phyloP scores from a whole-genome alignment of 2,329 filamentous ascomycete species.

The Dothistroma septosporum region DNA sequence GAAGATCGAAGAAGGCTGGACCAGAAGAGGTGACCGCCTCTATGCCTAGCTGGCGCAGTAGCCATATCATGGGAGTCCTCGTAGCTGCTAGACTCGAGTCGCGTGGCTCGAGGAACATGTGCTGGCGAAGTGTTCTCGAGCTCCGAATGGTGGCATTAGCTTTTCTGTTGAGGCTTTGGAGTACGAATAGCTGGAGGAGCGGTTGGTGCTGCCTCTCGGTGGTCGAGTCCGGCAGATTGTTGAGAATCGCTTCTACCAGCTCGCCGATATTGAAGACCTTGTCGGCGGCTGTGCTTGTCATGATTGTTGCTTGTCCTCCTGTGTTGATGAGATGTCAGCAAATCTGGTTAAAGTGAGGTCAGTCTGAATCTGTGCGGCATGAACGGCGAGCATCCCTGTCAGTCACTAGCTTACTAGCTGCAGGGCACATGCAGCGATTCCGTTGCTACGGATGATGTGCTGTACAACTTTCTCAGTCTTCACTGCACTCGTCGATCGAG shows the following conservation, averaged over 20 bases:
- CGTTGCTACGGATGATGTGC: too few relatives aligned
- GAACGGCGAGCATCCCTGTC: too few relatives aligned
- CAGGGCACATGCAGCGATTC: too few relatives aligned
- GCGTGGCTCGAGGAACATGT: background rate
- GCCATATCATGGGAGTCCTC: background rate
- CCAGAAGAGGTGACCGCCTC: background rate
- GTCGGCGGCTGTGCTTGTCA: background rate
- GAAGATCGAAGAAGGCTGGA: background rate
- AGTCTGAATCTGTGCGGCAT: too few relatives aligned
- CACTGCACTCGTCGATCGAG: too few relatives aligned
- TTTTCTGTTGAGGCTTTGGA: background rate
- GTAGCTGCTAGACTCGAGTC: background rate
- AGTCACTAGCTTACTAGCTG: too few relatives aligned
- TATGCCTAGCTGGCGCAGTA: background rate
- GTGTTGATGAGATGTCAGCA: too few relatives aligned
- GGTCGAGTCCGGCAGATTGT: background rate
- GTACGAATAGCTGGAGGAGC: background rate
- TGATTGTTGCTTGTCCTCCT: background rate
- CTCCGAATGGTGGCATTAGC: background rate
- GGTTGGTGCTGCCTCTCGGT: background rate
- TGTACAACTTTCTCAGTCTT: too few relatives aligned
- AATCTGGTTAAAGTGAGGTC: too few relatives aligned
- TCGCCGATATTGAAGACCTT: slow-evolving; percentile 1
- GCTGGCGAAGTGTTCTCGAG: background rate
- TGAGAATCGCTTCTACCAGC: background rate